Evolutionary conservation across 1,284 basidiomycete genomes (phyloP).

Genomic region (Melampsora larici-populina): DNA sequence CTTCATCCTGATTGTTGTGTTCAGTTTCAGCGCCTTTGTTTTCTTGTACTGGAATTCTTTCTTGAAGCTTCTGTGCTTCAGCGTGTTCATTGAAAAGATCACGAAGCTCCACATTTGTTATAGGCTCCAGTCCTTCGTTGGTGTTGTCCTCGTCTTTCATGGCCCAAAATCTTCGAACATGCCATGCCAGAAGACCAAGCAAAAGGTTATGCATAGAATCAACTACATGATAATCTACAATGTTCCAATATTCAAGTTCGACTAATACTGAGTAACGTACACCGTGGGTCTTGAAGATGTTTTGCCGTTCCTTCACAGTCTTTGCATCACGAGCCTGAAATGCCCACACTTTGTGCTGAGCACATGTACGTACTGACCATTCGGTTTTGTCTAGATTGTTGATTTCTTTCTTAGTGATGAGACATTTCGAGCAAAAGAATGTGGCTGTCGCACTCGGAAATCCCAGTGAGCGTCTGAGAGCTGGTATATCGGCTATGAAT

Average conservation of each 20-base stretch:
- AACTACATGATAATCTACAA: slow-evolving; percentile 32
- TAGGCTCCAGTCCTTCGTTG: no score
- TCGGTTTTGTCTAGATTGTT: slow-evolving; percentile 16
- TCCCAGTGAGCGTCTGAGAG: slow-evolving; percentile 24
- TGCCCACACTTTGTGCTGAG: slow-evolving; percentile 28
- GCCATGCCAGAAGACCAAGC: no score
- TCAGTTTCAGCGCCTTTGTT: no score
- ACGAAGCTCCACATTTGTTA: no score
- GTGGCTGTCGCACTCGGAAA: slow-evolving; percentile 31
- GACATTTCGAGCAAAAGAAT: slow-evolving; percentile 40
- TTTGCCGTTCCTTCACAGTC: neutral
- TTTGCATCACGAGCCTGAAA: slow-evolving; percentile 7
- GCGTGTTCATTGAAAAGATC: no score
- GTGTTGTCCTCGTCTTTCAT: no score
- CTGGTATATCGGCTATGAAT: no score
- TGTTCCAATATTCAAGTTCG: slow-evolving; percentile 31
- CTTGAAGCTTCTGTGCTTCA: no score
- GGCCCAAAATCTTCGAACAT: no score
- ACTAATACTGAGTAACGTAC: slow-evolving; percentile 24
- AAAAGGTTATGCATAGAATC: slow-evolving; percentile 39
- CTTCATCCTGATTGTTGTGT: no score
- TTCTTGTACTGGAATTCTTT: no score
- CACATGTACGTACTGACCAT: slow-evolving; percentile 11
- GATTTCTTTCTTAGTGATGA: slow-evolving; percentile 14
- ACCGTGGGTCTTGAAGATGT: slow-evolving; percentile 17